A percentile compares a stretch with the other conserved stretches of the same genome.
phyloP scores from a whole-genome alignment of 2,329 filamentous ascomycete genomes.

The Gyromitra esculenta region DNA sequence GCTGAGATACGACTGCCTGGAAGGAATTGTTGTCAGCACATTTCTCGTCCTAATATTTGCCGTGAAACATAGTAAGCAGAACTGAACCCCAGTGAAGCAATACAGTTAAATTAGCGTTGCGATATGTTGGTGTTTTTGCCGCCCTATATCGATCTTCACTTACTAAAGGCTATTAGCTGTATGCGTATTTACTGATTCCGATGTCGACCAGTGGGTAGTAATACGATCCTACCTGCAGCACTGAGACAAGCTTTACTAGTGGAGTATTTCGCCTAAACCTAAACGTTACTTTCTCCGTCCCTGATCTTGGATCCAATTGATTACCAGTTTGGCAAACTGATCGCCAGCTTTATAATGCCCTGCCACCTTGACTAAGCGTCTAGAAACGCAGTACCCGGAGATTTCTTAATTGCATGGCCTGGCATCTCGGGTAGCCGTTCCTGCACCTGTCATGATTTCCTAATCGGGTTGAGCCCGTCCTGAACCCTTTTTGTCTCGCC shows the following conservation, averaged over 20 bases:
- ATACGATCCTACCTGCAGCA: neutral
- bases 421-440: neutral
- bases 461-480: neutral
- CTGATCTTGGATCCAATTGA: neutral
- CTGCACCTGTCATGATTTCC: neutral
- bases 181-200: neutral
- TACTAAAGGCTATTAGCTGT: neutral
- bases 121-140: neutral
- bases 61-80: neutral
- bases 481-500: neutral
- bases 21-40: neutral
- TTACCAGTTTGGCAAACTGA: neutral
- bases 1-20: too few relatives aligned
- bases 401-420: neutral
- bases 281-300: neutral
- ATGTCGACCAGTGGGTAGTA: neutral
- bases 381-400: neutral
- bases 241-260: constrained; percentile 3
- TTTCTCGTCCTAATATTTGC: neutral
- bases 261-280: neutral
- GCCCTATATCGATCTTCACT: neutral
- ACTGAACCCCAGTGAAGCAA: neutral
- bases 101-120: neutral
- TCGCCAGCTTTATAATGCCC: neutral
- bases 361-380: neutral